A percentile compares a stretch with the other conserved stretches of the same genome.
Evolutionary conservation across 176 grass and related monocot genomes (phyloP).

Genomic region (Oryza nivara): DNA sequence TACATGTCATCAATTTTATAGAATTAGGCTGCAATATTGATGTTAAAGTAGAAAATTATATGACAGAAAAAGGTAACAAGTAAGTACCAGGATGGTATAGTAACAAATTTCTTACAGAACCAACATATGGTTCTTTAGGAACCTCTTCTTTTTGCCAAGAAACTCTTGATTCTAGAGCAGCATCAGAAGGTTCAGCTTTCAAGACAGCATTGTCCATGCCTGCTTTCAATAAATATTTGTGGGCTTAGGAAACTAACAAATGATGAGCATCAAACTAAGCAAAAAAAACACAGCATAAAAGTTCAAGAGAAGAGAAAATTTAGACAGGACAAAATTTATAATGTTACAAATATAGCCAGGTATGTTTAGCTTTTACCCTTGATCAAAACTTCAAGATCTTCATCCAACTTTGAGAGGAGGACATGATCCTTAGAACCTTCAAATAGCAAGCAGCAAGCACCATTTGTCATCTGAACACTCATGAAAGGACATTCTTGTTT

Average conservation of each 20-base stretch:
- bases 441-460: slow-evolving; percentile 72
- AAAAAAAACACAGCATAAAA: slow-evolving; percentile 7
- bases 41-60: slow-evolving; percentile 32
- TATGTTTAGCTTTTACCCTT: slow-evolving; percentile 51
- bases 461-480: slow-evolving; percentile 70
- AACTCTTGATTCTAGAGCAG: slow-evolving; percentile 38
- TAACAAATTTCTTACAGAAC: slow-evolving; percentile 71
- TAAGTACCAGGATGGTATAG: slow-evolving; percentile 66
- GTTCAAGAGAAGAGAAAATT: neutral
- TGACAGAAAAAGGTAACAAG: slow-evolving; percentile 12
- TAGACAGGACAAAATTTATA: slow-evolving; percentile 18
- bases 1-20: slow-evolving; percentile 27
- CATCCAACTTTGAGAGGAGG: slow-evolving; percentile 45
- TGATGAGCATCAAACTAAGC: neutral
- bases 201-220: slow-evolving; percentile 38
- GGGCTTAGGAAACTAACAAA: neutral
- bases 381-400: slow-evolving; percentile 48
- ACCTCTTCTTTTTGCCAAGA: slow-evolving; percentile 57
- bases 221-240: slow-evolving; percentile 46
- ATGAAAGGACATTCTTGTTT: slow-evolving; percentile 51
- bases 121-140: slow-evolving; percentile 58
- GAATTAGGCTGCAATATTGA: slow-evolving; percentile 20
- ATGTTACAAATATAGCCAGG: neutral
- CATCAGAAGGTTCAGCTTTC: slow-evolving; percentile 36
- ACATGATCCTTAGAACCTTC: slow-evolving; percentile 57